Evolutionary conservation across 768 basidiomycete species (phyloP), one percentile per base, ranked within the genome.

Genomic region (Russula earlei): DNA sequence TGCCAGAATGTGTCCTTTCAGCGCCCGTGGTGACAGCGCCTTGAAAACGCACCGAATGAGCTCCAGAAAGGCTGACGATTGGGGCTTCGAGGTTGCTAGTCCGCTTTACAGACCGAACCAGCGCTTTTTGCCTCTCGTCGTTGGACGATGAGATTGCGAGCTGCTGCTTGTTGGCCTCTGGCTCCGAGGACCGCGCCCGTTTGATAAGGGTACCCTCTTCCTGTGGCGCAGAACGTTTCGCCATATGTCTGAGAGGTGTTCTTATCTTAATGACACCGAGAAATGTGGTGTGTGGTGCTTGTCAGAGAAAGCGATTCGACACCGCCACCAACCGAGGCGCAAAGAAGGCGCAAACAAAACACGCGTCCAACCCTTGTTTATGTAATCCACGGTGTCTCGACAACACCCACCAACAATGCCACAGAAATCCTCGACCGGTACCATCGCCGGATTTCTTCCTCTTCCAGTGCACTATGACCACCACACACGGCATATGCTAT

Each of bases 31-130:
- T 1, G 12, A 42, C 12, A 52, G 5, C 9, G 15, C 1, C 15
- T 1, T 24, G 19, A 43, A 42, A 8, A 74, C 87, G 64, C 70
- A 94, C 89, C 47, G 83, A 78, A 71, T 96, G 92, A 5, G 92
- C 85, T 2, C 95, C 90, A 15, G 82, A 77, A 59, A 99, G 74
- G 64, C 87, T 88, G 65, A 98, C 82, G 65, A 99, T 98, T 27
- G 96, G 96, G 41, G 93, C 92, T 64, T 91, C 86, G 38, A 98
- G 78, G 62, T 80, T 85, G 70, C 1, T 92, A n/a, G 96, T 99
- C 44, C 96, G 78, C 68, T 90, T 87, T 25, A 98, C 81, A 22
- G 81, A 86, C 60, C 93, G 78, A 59, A 95, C 77, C 50, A 93
- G 80, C 20, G 84, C 88, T 67, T 89, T 88, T 69, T 77, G 80